Evolutionary conservation across 106 monocot genomes (phyloP).

Genomic region (Dioscorea alata): DNA sequence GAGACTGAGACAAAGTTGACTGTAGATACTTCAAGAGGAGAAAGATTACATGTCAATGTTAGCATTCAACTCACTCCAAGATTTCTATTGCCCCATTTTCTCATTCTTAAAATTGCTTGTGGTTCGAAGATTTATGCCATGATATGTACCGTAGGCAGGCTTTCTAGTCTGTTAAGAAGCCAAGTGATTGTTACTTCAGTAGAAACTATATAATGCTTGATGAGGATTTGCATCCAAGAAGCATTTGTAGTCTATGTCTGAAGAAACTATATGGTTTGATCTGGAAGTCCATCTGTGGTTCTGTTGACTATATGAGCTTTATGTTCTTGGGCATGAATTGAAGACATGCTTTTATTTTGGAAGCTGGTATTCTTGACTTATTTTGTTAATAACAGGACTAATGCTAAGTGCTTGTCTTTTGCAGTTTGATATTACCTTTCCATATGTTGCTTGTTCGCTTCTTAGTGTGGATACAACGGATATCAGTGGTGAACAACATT

Average conservation of each 20-base stretch:
- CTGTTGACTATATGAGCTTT: no score
- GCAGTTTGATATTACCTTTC: conserved; percentile 99
- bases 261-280: no score
- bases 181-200: no score
- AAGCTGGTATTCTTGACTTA: neutral
- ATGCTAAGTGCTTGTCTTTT: conserved; percentile 4
- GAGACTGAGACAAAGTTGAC: conserved; percentile 58
- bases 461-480: conserved; percentile 88
- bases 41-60: conserved; percentile 51
- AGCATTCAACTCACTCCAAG: conserved; percentile 2
- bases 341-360: no score
- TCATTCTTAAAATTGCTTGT: neutral
- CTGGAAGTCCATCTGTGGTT: no score
- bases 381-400: neutral
- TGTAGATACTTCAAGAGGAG: conserved; percentile 77
- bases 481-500: conserved; percentile 97
- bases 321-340: no score
- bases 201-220: no score
- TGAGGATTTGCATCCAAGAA: no score
- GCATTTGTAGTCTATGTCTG: no score
- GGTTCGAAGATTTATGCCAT: no score
- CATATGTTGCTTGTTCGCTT: conserved; percentile 84
- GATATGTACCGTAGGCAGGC: no score
- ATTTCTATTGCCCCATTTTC: neutral
- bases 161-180: no score